A percentile compares a stretch with the other conserved stretches of the same genome.
Evolutionary conservation across 305 asterid species (phyloP).

Genomic region (Caryopteris hybrid): DNA sequence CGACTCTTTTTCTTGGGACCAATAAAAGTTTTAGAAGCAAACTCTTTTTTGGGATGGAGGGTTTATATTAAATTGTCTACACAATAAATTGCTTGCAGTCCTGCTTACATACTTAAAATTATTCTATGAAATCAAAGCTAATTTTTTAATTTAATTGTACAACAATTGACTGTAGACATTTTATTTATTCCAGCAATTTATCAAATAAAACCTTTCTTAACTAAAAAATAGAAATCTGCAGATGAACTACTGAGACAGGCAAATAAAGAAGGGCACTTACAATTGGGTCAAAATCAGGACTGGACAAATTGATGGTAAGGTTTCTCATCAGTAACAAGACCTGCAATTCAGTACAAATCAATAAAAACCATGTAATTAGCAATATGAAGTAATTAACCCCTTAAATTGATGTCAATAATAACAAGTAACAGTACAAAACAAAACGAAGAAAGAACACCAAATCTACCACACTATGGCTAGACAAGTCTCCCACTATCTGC

Average conservation of each 20-base stretch:
- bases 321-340: slow-evolving; percentile 83
- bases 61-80: background rate
- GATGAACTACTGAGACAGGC: background rate
- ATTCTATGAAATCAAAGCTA: background rate
- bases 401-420: too few species aligned
- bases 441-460: background rate
- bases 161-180: background rate
- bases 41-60: background rate
- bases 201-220: background rate
- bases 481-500: background rate
- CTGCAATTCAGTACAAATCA: slow-evolving; percentile 45
- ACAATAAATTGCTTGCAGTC: background rate
- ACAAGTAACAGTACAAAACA: too few species aligned
- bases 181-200: background rate
- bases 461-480: background rate
- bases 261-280: slow-evolving; percentile 47
- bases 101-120: background rate
- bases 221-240: background rate
- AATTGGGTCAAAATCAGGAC: slow-evolving; percentile 78
- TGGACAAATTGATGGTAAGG: slow-evolving; percentile 78
- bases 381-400: background rate
- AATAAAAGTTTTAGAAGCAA: background rate
- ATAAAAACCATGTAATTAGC: background rate
- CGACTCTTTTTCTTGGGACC: background rate
- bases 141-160: too few species aligned